These are phyloP conservation scores for Punica granatum DNA, from an alignment of 345 rosid genomes.

Conservation along the genomic window DNA sequence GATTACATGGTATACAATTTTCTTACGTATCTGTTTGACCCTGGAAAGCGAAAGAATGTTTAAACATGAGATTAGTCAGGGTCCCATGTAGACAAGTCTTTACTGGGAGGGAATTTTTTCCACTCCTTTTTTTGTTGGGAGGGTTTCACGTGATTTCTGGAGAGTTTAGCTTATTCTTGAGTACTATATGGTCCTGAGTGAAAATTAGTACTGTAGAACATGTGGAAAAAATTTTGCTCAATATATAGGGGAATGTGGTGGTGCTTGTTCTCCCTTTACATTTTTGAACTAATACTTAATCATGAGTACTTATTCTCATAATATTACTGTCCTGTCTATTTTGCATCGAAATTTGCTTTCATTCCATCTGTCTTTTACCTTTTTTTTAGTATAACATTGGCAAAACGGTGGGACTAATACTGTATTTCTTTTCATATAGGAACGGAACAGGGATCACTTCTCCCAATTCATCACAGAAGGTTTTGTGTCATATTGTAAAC, in stretches of 20 bases:
- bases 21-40: neutral
- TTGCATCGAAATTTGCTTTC: neutral
- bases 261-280: neutral
- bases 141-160: neutral
- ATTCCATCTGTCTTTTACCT: too few relatives aligned
- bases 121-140: neutral
- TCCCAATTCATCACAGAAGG: constrained; percentile 97
- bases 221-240: neutral
- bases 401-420: too few relatives aligned
- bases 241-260: neutral
- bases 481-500: constrained; percentile 80
- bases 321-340: neutral
- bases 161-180: neutral
- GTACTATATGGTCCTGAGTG: neutral
- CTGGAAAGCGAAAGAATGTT: neutral
- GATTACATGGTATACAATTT: constrained; percentile 77
- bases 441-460: constrained; percentile 93
- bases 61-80: neutral
- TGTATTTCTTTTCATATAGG: constrained; percentile 28
- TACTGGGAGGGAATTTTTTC: neutral
- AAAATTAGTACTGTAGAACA: neutral
- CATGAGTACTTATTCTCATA: neutral
- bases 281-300: neutral
- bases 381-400: too few relatives aligned
- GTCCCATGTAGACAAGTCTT: neutral